phyloP scores from a whole-genome alignment of 441 rosid genomes.

The Populus hybrid region DNA sequence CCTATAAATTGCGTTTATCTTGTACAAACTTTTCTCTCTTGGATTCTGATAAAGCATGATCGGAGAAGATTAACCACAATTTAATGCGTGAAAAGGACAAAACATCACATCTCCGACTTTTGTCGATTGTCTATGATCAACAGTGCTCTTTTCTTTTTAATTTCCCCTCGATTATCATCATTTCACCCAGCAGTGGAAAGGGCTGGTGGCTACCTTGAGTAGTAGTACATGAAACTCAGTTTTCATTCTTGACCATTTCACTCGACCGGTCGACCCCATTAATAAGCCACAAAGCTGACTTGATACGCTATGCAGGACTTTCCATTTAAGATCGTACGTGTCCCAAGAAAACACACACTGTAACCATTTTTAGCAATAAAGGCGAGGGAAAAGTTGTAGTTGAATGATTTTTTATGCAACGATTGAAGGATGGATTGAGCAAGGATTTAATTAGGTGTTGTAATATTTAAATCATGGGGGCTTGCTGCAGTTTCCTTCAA shows the following conservation, averaged over 20 bases:
- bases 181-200: neutral
- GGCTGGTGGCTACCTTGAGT: neutral
- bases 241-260: neutral
- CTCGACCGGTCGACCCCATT: neutral
- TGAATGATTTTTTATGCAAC: neutral
- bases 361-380: neutral
- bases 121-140: neutral
- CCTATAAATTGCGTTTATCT: neutral
- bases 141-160: neutral
- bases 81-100: constrained; percentile 30
- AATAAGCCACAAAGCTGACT: neutral
- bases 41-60: constrained; percentile 37
- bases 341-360: neutral
- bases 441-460: too few relatives aligned
- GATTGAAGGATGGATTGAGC: neutral
- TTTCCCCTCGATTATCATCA: neutral
- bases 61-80: constrained; percentile 19
- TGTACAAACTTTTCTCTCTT: constrained; percentile 18
- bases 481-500: neutral
- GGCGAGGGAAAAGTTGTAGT: neutral
- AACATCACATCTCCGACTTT: constrained; percentile 19
- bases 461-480: too few relatives aligned
- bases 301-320: neutral
- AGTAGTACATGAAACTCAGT: neutral
- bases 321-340: neutral